Evolutionary conservation across 2,329 filamentous ascomycete species (phyloP).

Genomic region (Pseudogymnoascus sp.): DNA sequence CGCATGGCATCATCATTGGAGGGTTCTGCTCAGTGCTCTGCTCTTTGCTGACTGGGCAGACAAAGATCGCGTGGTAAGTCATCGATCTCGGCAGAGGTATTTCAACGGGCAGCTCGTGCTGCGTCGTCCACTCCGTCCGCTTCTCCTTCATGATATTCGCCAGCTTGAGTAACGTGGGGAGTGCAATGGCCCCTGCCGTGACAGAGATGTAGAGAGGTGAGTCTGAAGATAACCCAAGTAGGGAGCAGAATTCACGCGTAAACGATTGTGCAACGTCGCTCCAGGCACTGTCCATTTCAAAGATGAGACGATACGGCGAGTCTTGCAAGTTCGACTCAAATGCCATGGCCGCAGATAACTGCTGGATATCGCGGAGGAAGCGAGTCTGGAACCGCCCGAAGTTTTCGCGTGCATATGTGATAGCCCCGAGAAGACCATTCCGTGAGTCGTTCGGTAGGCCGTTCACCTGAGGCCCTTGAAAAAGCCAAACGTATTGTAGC

Average conservation of each 20-base stretch:
- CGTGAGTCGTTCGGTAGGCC: constrained; percentile 47
- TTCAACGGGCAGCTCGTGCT: constrained; percentile 80
- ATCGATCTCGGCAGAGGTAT: constrained; percentile 52
- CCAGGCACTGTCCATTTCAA: constrained; percentile 70
- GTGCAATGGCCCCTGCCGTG: constrained; percentile 84
- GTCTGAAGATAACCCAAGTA: constrained; percentile 82
- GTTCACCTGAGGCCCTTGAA: constrained; percentile 53
- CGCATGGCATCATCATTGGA: constrained; percentile 93
- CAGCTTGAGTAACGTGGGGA: constrained; percentile 84
- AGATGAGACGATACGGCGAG: constrained; percentile 75
- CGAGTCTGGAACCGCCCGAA: constrained; percentile 69
- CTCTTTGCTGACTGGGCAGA: constrained; percentile 94
- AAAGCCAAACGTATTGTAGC: constrained; percentile 84
- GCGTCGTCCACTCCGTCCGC: constrained; percentile 89
- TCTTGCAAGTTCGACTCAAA: constrained; percentile 66
- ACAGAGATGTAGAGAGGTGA: constrained; percentile 89
- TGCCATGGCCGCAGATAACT: constrained; percentile 73
- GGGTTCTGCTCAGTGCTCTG: constrained; percentile 90
- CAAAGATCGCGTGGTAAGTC: constrained; percentile 92
- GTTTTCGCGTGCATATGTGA: constrained; percentile 67
- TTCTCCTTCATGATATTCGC: constrained; percentile 81
- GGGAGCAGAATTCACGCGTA: constrained; percentile 86
- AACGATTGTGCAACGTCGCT: constrained; percentile 81
- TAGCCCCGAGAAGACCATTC: constrained; percentile 56
- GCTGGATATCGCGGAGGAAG: constrained; percentile 72